A percentile compares a stretch with the other conserved stretches of the same genome.
phyloP scores from a whole-genome alignment of 768 basidiomycete genomes.

The Kondoa malvinella region DNA sequence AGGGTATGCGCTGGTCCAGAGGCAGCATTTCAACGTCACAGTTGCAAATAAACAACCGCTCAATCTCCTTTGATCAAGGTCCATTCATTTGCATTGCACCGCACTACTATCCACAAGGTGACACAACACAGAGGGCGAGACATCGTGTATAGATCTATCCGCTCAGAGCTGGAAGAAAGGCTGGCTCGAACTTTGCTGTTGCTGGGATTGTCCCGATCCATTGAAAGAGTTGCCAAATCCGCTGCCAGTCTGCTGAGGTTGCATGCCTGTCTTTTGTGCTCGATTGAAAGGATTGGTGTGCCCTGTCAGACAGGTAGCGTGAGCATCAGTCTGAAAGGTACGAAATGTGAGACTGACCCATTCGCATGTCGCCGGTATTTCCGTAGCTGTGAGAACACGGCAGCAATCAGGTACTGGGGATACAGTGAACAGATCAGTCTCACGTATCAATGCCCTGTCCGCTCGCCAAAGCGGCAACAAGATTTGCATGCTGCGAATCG shows the following conservation, averaged over 20 bases:
- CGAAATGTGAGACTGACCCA: constrained; percentile 5
- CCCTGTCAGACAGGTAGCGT: background rate
- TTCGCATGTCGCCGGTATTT: constrained; percentile 50
- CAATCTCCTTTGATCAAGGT: no score
- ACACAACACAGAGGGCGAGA: no score
- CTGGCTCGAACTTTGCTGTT: background rate
- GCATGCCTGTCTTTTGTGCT: constrained; percentile 3
- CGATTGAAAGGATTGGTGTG: constrained; percentile 6
- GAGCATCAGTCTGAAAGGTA: background rate
- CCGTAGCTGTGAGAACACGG: constrained; percentile 40
- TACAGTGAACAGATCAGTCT: background rate
- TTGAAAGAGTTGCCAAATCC: background rate
- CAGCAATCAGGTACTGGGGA: background rate
- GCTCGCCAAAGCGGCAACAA: constrained; percentile 62
- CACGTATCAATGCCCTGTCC: constrained; percentile 87
- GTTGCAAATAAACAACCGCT: no score
- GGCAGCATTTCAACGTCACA: no score
- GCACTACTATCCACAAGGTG: no score
- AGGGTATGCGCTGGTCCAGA: no score
- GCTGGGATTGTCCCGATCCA: background rate
- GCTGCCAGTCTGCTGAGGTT: background rate
- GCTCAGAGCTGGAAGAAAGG: constrained; percentile 7
- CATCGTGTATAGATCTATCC: no score
- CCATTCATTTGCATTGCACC: no score
- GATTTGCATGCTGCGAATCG: constrained; percentile 55